Evolutionary conservation across 139 green algal species (phyloP).

Genomic region (Pleodorina starrii): DNA sequence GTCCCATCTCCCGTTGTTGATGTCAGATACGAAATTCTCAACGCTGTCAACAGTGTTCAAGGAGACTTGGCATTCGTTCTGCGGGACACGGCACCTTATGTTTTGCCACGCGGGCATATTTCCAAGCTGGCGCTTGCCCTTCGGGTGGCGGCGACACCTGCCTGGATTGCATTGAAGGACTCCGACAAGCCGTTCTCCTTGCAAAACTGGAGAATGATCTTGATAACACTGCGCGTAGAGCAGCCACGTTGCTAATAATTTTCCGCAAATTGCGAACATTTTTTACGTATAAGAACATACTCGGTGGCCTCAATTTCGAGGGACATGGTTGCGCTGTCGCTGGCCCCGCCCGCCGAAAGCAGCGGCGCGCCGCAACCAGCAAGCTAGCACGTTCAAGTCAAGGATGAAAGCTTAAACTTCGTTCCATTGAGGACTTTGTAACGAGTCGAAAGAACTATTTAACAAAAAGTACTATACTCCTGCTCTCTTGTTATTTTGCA

Average conservation of each 20-base stretch:
- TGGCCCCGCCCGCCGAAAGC: slow-evolving; percentile 1
- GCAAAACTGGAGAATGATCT: slow-evolving; percentile 98
- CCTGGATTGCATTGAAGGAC: slow-evolving; percentile 92
- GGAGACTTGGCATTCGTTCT: slow-evolving; percentile 95
- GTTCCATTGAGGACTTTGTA: too few species aligned
- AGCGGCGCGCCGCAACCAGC: not conserved
- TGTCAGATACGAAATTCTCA: slow-evolving; percentile 92
- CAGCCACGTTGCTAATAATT: not conserved
- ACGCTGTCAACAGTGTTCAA: slow-evolving; percentile 96
- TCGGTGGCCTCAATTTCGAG: slow-evolving; percentile 93
- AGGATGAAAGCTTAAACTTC: too few species aligned
- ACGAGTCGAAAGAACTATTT: too few species aligned
- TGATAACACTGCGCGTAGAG: slow-evolving; percentile 90
- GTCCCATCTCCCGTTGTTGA: slow-evolving; percentile 93
- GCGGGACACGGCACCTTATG: slow-evolving; percentile 7
- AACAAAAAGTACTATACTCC: too few species aligned
- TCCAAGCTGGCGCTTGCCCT: too few species aligned
- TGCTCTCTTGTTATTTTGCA: too few species aligned
- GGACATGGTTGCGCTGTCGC: slow-evolving; percentile 65
- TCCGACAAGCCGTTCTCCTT: slow-evolving; percentile 94
- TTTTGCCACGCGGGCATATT: too few species aligned
- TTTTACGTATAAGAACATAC: slow-evolving; percentile 66
- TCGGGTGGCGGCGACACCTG: too few species aligned
- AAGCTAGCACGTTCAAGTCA: not conserved
- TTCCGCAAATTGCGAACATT: not conserved